These are phyloP conservation scores for Dentipellis sp. DNA, from an alignment of 768 basidiomycete genomes.

Conservation along the genomic window DNA sequence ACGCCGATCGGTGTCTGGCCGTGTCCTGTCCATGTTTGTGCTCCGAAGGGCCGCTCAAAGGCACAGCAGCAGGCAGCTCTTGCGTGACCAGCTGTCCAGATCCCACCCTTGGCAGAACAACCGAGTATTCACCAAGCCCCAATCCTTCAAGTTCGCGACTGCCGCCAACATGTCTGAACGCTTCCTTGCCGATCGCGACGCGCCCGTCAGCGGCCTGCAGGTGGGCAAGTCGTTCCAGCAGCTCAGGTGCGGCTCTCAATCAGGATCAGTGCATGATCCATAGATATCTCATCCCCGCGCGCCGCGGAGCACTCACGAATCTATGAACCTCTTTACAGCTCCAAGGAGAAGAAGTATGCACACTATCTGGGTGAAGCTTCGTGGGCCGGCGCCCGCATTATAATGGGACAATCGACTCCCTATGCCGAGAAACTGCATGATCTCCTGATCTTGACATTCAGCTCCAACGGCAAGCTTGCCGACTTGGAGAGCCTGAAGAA, in stretches of 20 bases:
- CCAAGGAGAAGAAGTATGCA: slow-evolving; percentile 70
- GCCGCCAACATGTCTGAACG: slow-evolving; percentile 31
- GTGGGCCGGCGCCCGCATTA: slow-evolving; percentile 81
- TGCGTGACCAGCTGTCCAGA: background rate
- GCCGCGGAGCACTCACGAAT: background rate
- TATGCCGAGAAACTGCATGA: slow-evolving; percentile 62
- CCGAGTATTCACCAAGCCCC: too few relatives aligned
- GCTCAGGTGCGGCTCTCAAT: slow-evolving; percentile 36
- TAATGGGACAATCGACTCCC: slow-evolving; percentile 78
- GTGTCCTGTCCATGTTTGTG: background rate
- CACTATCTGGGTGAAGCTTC: slow-evolving; percentile 64
- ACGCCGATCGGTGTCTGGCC: too few relatives aligned
- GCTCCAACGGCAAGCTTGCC: slow-evolving; percentile 44
- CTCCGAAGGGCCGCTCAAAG: background rate
- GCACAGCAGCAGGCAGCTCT: background rate
- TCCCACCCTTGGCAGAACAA: too few relatives aligned
- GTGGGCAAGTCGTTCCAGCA: slow-evolving; percentile 61
- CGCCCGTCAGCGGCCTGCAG: slow-evolving; percentile 70
- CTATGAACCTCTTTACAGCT: slow-evolving; percentile 27
- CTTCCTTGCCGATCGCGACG: slow-evolving; percentile 65
- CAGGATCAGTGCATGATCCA: background rate
- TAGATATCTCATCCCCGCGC: slow-evolving; percentile 2
- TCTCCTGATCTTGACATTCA: slow-evolving; percentile 62
- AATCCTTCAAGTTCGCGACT: too few relatives aligned
- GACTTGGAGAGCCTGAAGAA: slow-evolving; percentile 46